Evolutionary conservation across 345 rosid genomes (phyloP), one percentile per base, ranked within the genome.

Genomic region (Arabidopsis suecica): DNA sequence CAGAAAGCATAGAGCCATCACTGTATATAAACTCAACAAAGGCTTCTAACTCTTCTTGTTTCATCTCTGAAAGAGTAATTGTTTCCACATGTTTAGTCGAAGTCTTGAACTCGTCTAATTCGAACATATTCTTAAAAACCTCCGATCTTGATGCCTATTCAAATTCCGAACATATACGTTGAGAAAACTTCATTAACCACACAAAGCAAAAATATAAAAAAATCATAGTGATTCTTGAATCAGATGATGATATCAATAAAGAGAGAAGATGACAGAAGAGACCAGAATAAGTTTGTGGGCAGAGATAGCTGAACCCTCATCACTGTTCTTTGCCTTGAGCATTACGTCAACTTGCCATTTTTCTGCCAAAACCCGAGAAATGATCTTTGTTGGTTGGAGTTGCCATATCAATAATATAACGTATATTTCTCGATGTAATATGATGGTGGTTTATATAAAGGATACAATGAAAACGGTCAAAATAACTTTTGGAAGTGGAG

Each of bases 211-310:
- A 3, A 44, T 2, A 14, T 0, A 1, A 14, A 12, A 12, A 41
- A 41, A 37, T 0, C 40, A 37, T 2, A 6, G 14, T 13, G 49
- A 44, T 13, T 14, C 18, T 14, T 44, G 49, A 44, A 14, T 44
- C n/a, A 14, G 16, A 14, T 44, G 7, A 44, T 44, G 49, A 44
- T 45, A 14, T 44, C 18, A 45, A 14, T 0, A 20, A 3, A 49
- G 13, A 49, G 28, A 9, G 11, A 9, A 49, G 2, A 20, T 22
- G 11, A 18, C 20, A 49, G 54, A 49, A 49, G 13, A 49, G 54
- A 49, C 54, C 54, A 49, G 54, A 49, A 49, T 20, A 49, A 20
- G 6, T 49, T 49, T 49, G 54, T 49, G 54, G 28, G 54, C 54
- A 20, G 12, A 49, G 54, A 20, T 20, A 49, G 12, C 2, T 49